These are phyloP conservation scores for Lactarius hengduanensis DNA, from an alignment of 768 basidiomycete species.

Conservation along the genomic window DNA sequence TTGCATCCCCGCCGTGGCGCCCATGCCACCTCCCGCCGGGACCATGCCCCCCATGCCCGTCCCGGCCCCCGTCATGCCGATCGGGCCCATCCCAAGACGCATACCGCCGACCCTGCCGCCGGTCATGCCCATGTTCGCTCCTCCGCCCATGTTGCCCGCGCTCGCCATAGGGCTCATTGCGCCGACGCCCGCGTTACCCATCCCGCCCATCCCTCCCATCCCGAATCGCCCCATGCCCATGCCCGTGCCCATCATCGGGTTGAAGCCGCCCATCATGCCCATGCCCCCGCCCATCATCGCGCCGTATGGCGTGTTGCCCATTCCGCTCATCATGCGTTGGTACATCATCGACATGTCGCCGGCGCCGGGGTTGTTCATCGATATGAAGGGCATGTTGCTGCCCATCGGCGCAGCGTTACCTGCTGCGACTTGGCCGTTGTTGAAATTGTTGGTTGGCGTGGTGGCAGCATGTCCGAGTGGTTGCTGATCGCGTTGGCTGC, in stretches of 20 bases:
- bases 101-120: conserved; percentile 30
- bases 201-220: conserved; percentile 39
- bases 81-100: conserved; percentile 34
- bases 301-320: conserved; percentile 50
- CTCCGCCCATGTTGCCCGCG: conserved; percentile 38
- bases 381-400: conserved; percentile 43
- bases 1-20: conserved; percentile 26
- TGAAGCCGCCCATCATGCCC: conserved; percentile 30
- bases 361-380: conserved; percentile 31
- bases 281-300: conserved; percentile 40
- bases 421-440: conserved; percentile 32
- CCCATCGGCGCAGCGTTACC: conserved; percentile 33
- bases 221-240: conserved; percentile 39
- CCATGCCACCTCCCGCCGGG: conserved; percentile 33
- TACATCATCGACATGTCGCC: conserved; percentile 54
- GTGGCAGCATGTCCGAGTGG: conserved; percentile 23
- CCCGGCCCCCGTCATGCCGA: conserved; percentile 25
- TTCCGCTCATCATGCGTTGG: conserved; percentile 92
- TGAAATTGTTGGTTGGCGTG: conserved; percentile 28
- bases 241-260: conserved; percentile 35
- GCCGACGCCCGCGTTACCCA: conserved; percentile 59
- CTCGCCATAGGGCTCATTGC: conserved; percentile 40
- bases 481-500: conserved; percentile 74
- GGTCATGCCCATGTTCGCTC: conserved; percentile 41
- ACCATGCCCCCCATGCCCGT: conserved; percentile 28